A percentile compares a stretch with the other conserved stretches of the same genome.
Evolutionary conservation across 306 rosid genomes (phyloP).

Genomic region (Carpinus fangiana): DNA sequence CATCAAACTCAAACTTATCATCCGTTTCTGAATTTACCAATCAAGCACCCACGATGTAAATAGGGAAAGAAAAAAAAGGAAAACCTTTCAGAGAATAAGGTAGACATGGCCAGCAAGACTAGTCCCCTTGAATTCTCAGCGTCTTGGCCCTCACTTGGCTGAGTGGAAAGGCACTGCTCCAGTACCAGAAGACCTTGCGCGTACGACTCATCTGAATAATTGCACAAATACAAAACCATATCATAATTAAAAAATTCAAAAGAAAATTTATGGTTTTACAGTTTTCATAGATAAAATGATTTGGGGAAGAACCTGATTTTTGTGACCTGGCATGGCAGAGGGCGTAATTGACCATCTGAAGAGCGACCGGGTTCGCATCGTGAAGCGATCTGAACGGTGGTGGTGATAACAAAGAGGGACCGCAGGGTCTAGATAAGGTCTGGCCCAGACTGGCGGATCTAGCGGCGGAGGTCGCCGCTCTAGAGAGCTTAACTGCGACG

Average conservation of each 20-base stretch:
- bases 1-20: background rate
- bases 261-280: no score
- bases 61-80: background rate
- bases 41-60: background rate
- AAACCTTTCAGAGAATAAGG: slow-evolving; percentile 78
- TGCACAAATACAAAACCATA: slow-evolving; percentile 8
- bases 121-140: slow-evolving; percentile 63
- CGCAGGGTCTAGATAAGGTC: slow-evolving; percentile 17
- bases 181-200: slow-evolving; percentile 62
- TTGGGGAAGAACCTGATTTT: slow-evolving; percentile 57
- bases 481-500: slow-evolving; percentile 41
- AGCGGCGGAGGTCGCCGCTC: slow-evolving; percentile 30
- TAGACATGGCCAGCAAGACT: slow-evolving; percentile 73
- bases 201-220: slow-evolving; percentile 64
- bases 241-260: background rate
- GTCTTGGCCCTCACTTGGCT: slow-evolving; percentile 53
- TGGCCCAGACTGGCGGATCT: slow-evolving; percentile 36
- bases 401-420: slow-evolving; percentile 21
- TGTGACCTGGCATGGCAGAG: slow-evolving; percentile 68
- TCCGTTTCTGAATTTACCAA: background rate
- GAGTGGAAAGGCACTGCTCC: slow-evolving; percentile 70
- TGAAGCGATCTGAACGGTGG: slow-evolving; percentile 45
- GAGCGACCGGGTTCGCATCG: slow-evolving; percentile 54
- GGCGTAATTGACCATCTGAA: slow-evolving; percentile 80
- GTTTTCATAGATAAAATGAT: background rate